Evolutionary conservation across 192 early-diverging fungal genomes (phyloP), one percentile per base, ranked within the genome.

Genomic region (Coemansia sp.): DNA sequence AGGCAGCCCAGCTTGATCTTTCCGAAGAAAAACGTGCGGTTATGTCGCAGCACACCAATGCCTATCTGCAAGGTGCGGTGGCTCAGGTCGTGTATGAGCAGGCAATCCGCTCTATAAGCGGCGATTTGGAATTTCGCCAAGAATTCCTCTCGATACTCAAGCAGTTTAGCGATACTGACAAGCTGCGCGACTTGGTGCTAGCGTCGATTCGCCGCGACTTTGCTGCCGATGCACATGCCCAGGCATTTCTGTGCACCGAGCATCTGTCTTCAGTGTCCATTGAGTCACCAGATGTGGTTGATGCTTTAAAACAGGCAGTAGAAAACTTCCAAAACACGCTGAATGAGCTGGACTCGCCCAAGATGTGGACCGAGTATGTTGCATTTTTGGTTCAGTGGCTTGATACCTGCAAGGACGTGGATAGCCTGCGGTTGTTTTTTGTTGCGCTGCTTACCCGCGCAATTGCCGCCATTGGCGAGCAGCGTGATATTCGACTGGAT

Each of bases 71-170:
- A 21, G 85, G 92, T 37, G 82, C 83, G 10, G 81, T 98, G 16
- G 87, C 90, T 0, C 80, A 78, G 43, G 80, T 88, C 19, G 84
- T 96, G 9, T 93, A 82, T 57, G 71, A 78, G 28, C 93, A 92
- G 66, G 95, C 92, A 23, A 86, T 96, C 48, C 63, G 80, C 46
- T 83, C 82, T 7, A 85, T 91, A 42, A 87, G 91, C 3, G 53
- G 72, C 26, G 83, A 89, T 44, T 75, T 94, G 30, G 54, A 71
- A 0, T 94, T 97, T 77, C 84, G 93, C 19, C 71, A 83, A 13
- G 71, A 80, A 55, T 90, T 94, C 61, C 47, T 89, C 16, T 77
- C 85, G 13, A 72, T 94, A 15, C 85, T 81, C 51, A 49, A 59
- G 15, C 50, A 78, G 33, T 91, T 88, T 44, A 66, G 81, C 14